Evolutionary conservation across 2,329 filamentous ascomycete species (phyloP), one percentile per base, ranked within the genome.

Genomic region (Cladosporium sp.): DNA sequence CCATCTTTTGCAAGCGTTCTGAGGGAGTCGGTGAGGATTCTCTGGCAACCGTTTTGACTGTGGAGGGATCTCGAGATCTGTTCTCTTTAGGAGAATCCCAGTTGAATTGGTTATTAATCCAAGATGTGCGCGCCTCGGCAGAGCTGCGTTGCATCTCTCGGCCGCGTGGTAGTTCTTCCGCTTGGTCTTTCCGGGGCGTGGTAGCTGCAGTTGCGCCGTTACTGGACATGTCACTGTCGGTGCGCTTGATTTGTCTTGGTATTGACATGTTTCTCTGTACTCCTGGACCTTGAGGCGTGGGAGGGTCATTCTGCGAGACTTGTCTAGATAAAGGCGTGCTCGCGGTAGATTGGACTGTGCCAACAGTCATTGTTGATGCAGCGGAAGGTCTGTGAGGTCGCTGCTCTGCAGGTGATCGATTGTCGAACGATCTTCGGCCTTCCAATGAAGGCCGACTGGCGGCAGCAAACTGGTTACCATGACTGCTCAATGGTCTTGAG

Each of bases 401-500:
- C 20, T 45, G 39, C 19, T 52, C 55, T 38, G 47, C n/a, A 22
- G 60, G 65, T 20, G 64, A 60, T 43, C 66, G 52, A 9, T 60
- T 60, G 28, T 69, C 67, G 15, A 65, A 56, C 12, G 66, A 67
- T 7, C 59, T 56, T 59, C 61, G 43, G 37, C 59, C 60, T 5
- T 69, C 67, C 39, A 63, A 42, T 20, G 66, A 70, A 34, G 68
- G 69, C 42, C 68, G 65, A 36, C 15, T 66, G 30, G 74, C 74
- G n/a, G 69, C 63, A 19, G 70, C 70, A 6, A 75, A 67, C 34
- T 66, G 68, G 51, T 64, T 69, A 34, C 78, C 75, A 61, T 86
- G 83, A 69, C 88, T 82, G 73, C 93, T 97, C 61, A 96, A 76
- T 0, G 94, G 94, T 43, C 94, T 84, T 0, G 94, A 97, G 73